Conservation (phyloP, 306 rosid species). For the Trifolium repens region DNA sequence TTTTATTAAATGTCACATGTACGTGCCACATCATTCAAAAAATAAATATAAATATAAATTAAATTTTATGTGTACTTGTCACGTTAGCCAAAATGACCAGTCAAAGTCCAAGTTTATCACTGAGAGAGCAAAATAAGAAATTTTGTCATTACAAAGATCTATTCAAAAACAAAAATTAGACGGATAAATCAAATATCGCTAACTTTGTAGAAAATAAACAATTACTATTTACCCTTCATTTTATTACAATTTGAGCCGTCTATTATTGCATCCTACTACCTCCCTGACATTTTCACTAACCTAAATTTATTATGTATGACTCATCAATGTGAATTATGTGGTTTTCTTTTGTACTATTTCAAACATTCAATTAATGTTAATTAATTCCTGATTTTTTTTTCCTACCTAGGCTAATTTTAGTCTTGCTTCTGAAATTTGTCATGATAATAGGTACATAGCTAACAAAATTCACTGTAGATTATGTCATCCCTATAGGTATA, state of each 20-base stretch:
- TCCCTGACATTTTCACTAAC: conserved; percentile 25
- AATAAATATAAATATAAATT: too few species aligned
- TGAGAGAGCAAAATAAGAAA: too few species aligned
- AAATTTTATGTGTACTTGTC: too few species aligned
- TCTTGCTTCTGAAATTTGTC: conserved; percentile 32
- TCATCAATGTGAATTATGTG: conserved; percentile 11
- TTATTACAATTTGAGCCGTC: conserved; percentile 10
- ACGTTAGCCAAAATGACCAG: too few species aligned
- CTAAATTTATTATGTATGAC: conserved; percentile 41
- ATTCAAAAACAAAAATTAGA: too few species aligned
- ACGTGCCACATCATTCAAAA: too few species aligned
- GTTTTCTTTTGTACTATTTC: conserved; percentile 13
- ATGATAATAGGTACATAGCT: not conserved
- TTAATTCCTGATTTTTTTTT: conserved; percentile 40
- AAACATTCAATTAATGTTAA: conserved; percentile 41
- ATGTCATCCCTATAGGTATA: conserved; percentile 15
- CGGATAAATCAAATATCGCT: too few species aligned
- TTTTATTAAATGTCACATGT: too few species aligned
- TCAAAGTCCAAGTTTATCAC: too few species aligned
- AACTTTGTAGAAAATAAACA: too few species aligned
- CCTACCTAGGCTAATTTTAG: conserved; percentile 35
- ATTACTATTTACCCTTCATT: too few species aligned
- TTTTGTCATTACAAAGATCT: too few species aligned
- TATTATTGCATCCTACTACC: not conserved
- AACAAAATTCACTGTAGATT: conserved; percentile 15